A percentile compares a stretch with the other conserved stretches of the same genome.
Conservation (phyloP, 2,329 filamentous ascomycete species). For the Fusarium longipes region DNA sequence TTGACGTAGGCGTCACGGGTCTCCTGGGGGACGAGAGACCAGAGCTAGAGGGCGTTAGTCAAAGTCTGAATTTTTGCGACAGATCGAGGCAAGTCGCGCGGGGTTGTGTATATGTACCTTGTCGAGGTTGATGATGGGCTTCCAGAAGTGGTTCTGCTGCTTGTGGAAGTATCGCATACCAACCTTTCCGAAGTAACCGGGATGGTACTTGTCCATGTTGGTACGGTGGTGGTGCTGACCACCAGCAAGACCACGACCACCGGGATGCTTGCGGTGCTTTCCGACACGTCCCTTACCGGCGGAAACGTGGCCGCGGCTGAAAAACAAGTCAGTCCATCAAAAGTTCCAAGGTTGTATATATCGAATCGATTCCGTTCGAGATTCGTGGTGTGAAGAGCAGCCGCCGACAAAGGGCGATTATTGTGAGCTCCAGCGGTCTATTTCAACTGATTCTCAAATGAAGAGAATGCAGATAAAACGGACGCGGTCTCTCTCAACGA, state of each 20-base stretch:
- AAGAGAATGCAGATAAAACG: neutral
- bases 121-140: conserved; percentile 98
- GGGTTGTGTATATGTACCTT: conserved; percentile 74
- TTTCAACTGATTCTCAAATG: neutral
- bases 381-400: conserved; percentile 19
- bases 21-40: conserved; percentile 93
- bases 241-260: conserved; percentile 92
- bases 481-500: conserved; percentile 35
- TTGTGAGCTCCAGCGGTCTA: conserved; percentile 36
- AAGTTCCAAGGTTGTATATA: conserved; percentile 17
- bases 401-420: conserved; percentile 38
- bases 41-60: conserved; percentile 72
- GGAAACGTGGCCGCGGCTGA: conserved; percentile 95
- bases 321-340: conserved; percentile 46
- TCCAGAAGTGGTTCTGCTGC: conserved; percentile 96
- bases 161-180: conserved; percentile 98
- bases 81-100: conserved; percentile 6
- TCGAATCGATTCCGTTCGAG: conserved; percentile 2
- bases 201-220: conserved; percentile 85
- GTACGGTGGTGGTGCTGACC: conserved; percentile 87
- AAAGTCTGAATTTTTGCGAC: neutral
- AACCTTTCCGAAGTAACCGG: conserved; percentile 99
- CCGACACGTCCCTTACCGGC: conserved; percentile 98
- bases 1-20: conserved; percentile 91
- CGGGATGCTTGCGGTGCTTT: conserved; percentile 95